Evolutionary conservation across 768 basidiomycete species (phyloP).

Genomic region (Mycena metata): DNA sequence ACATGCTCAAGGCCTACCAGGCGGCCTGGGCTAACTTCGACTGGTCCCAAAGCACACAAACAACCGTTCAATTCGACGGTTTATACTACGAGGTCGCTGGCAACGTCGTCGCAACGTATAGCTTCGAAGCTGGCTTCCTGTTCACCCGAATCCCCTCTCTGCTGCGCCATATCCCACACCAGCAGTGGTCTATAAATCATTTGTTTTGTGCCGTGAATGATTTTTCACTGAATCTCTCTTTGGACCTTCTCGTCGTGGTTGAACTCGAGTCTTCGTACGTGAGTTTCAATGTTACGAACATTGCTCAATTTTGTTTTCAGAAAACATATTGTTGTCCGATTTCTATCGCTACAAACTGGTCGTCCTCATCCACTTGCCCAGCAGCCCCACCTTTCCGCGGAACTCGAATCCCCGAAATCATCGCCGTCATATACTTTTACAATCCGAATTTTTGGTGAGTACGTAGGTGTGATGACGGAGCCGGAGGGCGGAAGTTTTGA

Average conservation of each 20-base stretch:
- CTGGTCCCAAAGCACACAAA: slow-evolving; percentile 32
- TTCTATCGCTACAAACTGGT: slow-evolving; percentile 47
- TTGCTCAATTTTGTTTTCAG: not conserved
- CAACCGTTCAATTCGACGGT: slow-evolving; percentile 38
- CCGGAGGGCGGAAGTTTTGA: slow-evolving; percentile 7
- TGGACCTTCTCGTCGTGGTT: slow-evolving; percentile 51
- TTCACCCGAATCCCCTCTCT: slow-evolving; percentile 48
- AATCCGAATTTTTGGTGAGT: slow-evolving; percentile 50
- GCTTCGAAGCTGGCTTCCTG: slow-evolving; percentile 35
- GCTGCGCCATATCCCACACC: slow-evolving; percentile 43
- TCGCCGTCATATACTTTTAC: slow-evolving; percentile 36
- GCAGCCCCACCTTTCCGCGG: slow-evolving; percentile 13
- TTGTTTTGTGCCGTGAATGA: slow-evolving; percentile 49
- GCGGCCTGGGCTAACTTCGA: slow-evolving; percentile 47
- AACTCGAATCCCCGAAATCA: not conserved
- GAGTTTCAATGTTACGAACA: not conserved
- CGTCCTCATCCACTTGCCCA: slow-evolving; percentile 43
- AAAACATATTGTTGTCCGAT: slow-evolving; percentile 39
- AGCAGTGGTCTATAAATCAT: slow-evolving; percentile 43
- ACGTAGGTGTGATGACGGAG: slow-evolving; percentile 46
- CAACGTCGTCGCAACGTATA: slow-evolving; percentile 47
- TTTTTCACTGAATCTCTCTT: slow-evolving; percentile 52
- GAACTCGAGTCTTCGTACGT: slow-evolving; percentile 34
- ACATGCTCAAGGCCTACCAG: slow-evolving; percentile 44
- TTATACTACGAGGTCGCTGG: slow-evolving; percentile 52